These are phyloP conservation scores for Globisporangium splendens DNA, from an alignment of 352 stramenopile genomes.

Conservation along the genomic window DNA sequence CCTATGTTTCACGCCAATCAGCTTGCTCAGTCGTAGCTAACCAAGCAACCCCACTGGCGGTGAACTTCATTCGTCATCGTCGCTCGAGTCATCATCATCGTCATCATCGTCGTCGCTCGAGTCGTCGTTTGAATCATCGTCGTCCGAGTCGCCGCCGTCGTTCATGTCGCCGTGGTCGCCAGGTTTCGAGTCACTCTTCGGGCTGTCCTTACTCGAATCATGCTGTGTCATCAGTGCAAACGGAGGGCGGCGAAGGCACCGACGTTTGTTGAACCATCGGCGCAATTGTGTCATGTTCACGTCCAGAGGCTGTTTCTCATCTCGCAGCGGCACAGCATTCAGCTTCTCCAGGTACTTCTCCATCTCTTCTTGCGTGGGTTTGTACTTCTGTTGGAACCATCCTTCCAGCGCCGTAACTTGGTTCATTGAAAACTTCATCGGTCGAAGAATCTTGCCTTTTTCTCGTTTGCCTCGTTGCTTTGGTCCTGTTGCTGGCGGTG, in stretches of 20 bases:
- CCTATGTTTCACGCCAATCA: slow-evolving; percentile 4
- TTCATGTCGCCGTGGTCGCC: neutral
- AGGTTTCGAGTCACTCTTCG: slow-evolving; percentile 25
- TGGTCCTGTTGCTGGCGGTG: slow-evolving; percentile 11
- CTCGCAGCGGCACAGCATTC: slow-evolving; percentile 66
- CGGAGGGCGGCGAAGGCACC: slow-evolving; percentile 73
- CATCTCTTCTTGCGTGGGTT: slow-evolving; percentile 77
- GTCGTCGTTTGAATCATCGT: slow-evolving; percentile 45
- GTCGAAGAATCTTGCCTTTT: slow-evolving; percentile 61
- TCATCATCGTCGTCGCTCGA: slow-evolving; percentile 49
- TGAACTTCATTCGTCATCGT: slow-evolving; percentile 14
- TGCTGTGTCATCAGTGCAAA: slow-evolving; percentile 84
- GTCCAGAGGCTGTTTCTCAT: slow-evolving; percentile 74
- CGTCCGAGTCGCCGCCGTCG: slow-evolving; percentile 22
- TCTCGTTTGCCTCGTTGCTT: slow-evolving; percentile 40
- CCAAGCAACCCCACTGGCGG: slow-evolving; percentile 11
- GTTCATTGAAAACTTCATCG: slow-evolving; percentile 87
- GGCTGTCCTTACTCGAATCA: slow-evolving; percentile 55
- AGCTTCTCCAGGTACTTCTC: slow-evolving; percentile 65
- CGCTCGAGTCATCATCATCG: slow-evolving; percentile 28
- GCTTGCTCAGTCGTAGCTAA: slow-evolving; percentile 4
- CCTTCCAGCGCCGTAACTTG: slow-evolving; percentile 73
- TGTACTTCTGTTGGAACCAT: slow-evolving; percentile 89
- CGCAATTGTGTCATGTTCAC: slow-evolving; percentile 86
- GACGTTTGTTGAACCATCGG: slow-evolving; percentile 85